Evolutionary conservation across 1,139 yeast genomes (phyloP).

Genomic region (Pichia sp.): DNA sequence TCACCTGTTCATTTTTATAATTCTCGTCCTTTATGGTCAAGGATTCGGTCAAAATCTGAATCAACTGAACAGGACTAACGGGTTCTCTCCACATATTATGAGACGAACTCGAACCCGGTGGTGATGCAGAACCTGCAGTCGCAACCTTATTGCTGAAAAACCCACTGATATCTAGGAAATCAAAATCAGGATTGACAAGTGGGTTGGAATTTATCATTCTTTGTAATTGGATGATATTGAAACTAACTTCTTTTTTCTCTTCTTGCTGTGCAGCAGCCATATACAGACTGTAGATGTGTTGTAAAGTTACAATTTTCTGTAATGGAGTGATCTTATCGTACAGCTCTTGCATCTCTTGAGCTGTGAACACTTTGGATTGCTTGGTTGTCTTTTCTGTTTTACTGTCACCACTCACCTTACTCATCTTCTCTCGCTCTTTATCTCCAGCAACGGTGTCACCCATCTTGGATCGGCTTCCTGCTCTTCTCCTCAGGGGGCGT

Average conservation of each 20-base stretch:
- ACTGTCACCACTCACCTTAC: no score
- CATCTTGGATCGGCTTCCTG: no score
- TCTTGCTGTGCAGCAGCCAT: constrained; percentile 24
- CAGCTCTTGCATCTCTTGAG: constrained; percentile 20
- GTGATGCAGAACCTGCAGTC: neutral
- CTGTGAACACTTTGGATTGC: constrained; percentile 18
- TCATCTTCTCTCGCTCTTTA: no score
- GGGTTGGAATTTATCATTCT: constrained; percentile 28
- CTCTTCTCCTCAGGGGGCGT: no score
- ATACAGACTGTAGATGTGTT: constrained; percentile 26
- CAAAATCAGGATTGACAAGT: constrained; percentile 25
- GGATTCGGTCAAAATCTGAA: constrained; percentile 27
- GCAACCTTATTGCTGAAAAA: constrained; percentile 11
- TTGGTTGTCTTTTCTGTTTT: neutral
- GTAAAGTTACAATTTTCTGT: constrained; percentile 27
- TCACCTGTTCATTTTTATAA: constrained; percentile 18
- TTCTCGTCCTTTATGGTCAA: constrained; percentile 20
- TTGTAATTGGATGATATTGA: constrained; percentile 26
- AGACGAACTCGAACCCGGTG: neutral
- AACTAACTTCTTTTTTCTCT: constrained; percentile 24
- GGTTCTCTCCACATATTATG: constrained; percentile 4
- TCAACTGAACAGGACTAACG: constrained; percentile 23
- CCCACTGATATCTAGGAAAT: constrained; percentile 22
- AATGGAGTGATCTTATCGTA: constrained; percentile 23
- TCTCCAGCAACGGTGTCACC: no score